A percentile compares a stretch with the other conserved stretches of the same genome.
phyloP scores from a whole-genome alignment of 768 basidiomycete species.

The Rhodosporidiobolus odoratus region DNA sequence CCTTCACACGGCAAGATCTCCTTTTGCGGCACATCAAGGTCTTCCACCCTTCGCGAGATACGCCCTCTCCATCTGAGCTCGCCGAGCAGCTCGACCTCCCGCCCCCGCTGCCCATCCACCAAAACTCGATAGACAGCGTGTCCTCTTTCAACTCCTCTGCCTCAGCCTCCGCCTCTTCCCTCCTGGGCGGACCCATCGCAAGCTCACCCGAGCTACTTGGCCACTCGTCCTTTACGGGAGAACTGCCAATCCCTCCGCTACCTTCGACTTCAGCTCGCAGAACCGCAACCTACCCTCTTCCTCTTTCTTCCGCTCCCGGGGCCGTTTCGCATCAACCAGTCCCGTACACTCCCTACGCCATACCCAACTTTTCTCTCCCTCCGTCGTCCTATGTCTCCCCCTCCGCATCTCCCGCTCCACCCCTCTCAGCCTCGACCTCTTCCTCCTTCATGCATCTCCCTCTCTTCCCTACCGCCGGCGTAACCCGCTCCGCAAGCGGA shows the following conservation, averaged over 20 bases:
- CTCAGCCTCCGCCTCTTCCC: neutral
- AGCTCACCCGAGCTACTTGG: constrained; percentile 1
- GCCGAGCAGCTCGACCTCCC: neutral
- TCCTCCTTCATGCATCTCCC: neutral
- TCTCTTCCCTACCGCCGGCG: neutral
- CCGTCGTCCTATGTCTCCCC: neutral
- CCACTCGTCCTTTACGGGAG: neutral
- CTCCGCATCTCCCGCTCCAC: neutral
- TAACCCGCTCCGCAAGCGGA: neutral
- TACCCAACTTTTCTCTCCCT: neutral
- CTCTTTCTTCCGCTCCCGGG: neutral
- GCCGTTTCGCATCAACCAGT: neutral
- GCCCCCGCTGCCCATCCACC: neutral
- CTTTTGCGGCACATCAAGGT: constrained; percentile 2
- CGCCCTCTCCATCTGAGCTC: neutral
- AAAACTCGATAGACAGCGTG: neutral
- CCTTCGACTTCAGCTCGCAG: neutral
- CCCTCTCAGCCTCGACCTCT: neutral
- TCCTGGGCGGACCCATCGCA: neutral
- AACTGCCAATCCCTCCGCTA: neutral
- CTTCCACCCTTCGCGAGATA: neutral
- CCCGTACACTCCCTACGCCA: neutral
- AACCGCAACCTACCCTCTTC: neutral
- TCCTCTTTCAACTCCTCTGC: neutral
- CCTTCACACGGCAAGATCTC: constrained; percentile 2